Percentiles rank a stretch among this genome's conserved stretches.
These are phyloP conservation scores for Parmales sp. DNA, from an alignment of 108 stramenopile genomes.

Conservation along the genomic window DNA sequence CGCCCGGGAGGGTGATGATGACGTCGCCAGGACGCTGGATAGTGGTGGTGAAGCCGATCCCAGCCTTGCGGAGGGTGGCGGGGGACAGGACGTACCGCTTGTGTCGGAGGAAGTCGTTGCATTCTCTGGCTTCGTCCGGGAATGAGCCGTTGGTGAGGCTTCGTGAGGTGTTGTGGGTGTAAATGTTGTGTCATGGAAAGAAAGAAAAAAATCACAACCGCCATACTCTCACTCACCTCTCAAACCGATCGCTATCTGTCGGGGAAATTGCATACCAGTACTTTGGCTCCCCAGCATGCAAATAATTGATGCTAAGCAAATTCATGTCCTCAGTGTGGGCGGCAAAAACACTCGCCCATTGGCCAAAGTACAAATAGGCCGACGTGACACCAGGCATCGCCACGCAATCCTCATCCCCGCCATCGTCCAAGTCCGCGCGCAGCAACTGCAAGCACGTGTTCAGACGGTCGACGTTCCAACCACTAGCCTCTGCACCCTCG, in stretches of 20 bases:
- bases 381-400: slow-evolving; percentile 69
- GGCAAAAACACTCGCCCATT: slow-evolving; percentile 77
- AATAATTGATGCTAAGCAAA: slow-evolving; percentile 89
- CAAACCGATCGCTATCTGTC: slow-evolving; percentile 68
- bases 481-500: slow-evolving; percentile 55
- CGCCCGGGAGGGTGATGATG: slow-evolving; percentile 86
- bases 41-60: slow-evolving; percentile 77
- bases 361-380: slow-evolving; percentile 76
- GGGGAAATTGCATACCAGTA: slow-evolving; percentile 87
- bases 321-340: slow-evolving; percentile 98
- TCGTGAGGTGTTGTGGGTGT: no score
- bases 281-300: slow-evolving; percentile 94
- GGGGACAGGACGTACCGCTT: slow-evolving; percentile 85
- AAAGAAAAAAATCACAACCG: no score
- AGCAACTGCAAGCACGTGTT: slow-evolving; percentile 38
- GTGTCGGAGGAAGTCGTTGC: slow-evolving; percentile 88
- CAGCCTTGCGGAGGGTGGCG: slow-evolving; percentile 66
- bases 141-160: slow-evolving; percentile 62
- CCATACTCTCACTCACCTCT: no score
- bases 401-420: background rate
- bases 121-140: slow-evolving; percentile 44
- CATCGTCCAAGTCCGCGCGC: slow-evolving; percentile 28
- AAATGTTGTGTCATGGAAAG: no score
- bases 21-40: slow-evolving; percentile 92
- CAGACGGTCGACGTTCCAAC: slow-evolving; percentile 74